Evolutionary conservation across 2,329 filamentous ascomycete species (phyloP), one percentile per base, ranked within the genome.

Genomic region (Paraconiothyrium sp.): DNA sequence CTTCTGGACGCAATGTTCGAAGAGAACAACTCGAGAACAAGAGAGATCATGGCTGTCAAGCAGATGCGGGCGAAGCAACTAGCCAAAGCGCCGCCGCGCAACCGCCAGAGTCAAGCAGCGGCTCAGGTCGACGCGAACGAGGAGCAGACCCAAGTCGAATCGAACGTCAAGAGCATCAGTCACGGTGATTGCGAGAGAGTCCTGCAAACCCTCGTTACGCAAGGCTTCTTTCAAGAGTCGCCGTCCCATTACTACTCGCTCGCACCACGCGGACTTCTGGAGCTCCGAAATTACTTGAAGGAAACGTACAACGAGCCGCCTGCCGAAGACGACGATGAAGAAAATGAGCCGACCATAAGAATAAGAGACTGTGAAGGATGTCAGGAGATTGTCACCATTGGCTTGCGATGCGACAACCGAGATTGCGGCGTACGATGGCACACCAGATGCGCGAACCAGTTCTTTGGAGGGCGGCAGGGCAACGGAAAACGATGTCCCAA

Each of bases 1-100:
- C 78, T 97, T 3, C 86, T 99, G 0, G 94, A 97, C 76, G 89
- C 87, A 69, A 97, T 99, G 87, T 99, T 98, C 75, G 92, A 96
- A 66, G 90, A 88, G 22, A 89, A 93, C 81, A 98, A 98, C 74
- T 92, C 89, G 0, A 85, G 84, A 9, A 84, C 88, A n/a, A 88
- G 89, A 72, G 94, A 99, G 79, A 86, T 93, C 30, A 90, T 97
- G 86, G 93, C 92, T 3, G 82, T 98, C 3, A 91, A 88, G 13
- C 86, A 88, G 48, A 92, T 93, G 76, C 89, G 97, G 72, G 94
- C 94, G 3, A 83, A 91, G 57, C 89, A 92, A 68, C 81, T 96
- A 4, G 82, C 84, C 1, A 86, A 84, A 67, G 77, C 76, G 4
- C 71, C 73, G 14, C 57, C 73, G 16, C 60, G 68, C 1, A 71